phyloP scores from a whole-genome alignment of 768 basidiomycete species.

The Lactarius akahatsu region DNA sequence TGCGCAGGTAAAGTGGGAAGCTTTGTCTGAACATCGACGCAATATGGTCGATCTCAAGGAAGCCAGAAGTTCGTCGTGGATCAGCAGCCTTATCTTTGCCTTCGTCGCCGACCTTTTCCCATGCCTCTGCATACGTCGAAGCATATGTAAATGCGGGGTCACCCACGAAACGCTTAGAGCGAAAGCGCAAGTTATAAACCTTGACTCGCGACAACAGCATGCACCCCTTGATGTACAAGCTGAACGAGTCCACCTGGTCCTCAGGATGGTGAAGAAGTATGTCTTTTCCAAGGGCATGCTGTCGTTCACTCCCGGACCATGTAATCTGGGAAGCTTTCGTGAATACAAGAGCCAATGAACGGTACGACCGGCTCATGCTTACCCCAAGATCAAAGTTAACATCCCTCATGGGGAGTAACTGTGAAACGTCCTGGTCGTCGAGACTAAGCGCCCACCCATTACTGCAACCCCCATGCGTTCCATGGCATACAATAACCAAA shows the following conservation, averaged over 20 bases:
- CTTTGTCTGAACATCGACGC: constrained; percentile 33
- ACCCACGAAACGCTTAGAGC: constrained; percentile 57
- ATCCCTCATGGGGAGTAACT: constrained; percentile 61
- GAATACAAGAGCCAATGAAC: constrained; percentile 10
- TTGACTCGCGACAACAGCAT: constrained; percentile 64
- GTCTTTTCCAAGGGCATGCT: constrained; percentile 64
- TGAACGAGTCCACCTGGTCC: constrained; percentile 66
- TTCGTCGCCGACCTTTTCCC: constrained; percentile 20
- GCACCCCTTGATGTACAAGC: constrained; percentile 65
- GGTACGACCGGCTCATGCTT: constrained; percentile 31
- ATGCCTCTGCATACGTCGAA: constrained; percentile 21
- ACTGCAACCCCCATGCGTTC: constrained; percentile 64
- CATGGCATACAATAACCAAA: constrained; percentile 69
- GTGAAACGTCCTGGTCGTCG: constrained; percentile 73
- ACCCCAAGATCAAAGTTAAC: constrained; percentile 64
- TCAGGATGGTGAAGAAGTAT: constrained; percentile 61
- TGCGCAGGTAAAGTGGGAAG: constrained; percentile 36
- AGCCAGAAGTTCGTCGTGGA: constrained; percentile 35
- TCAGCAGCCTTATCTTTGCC: constrained; percentile 26
- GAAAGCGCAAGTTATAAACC: constrained; percentile 65
- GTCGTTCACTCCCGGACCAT: constrained; percentile 51
- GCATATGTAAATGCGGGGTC: constrained; percentile 48
- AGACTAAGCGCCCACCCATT: constrained; percentile 71
- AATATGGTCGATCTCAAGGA: constrained; percentile 34
- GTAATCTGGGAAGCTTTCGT: constrained; percentile 43